Conservation (phyloP, 2,329 filamentous ascomycete genomes). For the Alternaria solani region DNA sequence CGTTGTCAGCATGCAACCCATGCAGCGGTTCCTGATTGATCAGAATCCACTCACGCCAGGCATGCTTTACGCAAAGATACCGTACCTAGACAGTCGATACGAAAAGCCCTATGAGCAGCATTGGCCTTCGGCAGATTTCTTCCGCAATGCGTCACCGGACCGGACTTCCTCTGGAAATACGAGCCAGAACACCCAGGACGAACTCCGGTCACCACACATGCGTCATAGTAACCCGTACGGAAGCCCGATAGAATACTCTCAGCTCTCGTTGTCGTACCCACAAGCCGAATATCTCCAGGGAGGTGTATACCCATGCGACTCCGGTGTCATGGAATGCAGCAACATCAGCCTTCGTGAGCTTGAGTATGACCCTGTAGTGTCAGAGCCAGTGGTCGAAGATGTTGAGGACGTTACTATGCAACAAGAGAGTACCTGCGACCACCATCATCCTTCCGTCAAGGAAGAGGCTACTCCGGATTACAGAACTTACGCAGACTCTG, state of each 20-base stretch:
- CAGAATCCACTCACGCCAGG: conserved; percentile 34
- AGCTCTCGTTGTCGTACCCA: conserved; percentile 29
- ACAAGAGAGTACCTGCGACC: conserved; percentile 30
- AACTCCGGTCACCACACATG: conserved; percentile 37
- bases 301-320: conserved; percentile 20
- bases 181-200: conserved; percentile 42
- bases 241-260: conserved; percentile 30
- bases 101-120: conserved; percentile 28
- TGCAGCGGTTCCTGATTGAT: conserved; percentile 49
- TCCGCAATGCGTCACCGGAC: conserved; percentile 46
- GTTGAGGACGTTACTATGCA: conserved; percentile 32
- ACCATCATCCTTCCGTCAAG: conserved; percentile 26
- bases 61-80: conserved; percentile 41
- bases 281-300: conserved; percentile 26
- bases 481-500: conserved; percentile 36
- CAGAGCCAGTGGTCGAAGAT: conserved; percentile 38
- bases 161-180: conserved; percentile 44
- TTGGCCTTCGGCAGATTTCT: conserved; percentile 32
- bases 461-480: conserved; percentile 23
- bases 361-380: conserved; percentile 42
- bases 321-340: conserved; percentile 21
- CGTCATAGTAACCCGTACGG: conserved; percentile 28
- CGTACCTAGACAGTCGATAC: conserved; percentile 23
- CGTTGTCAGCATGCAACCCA: conserved; percentile 35
- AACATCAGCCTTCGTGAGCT: conserved; percentile 43